Evolutionary conservation across 2,329 filamentous ascomycete species (phyloP), one percentile per base, ranked within the genome.

Genomic region (Sphaceloma murrayae): DNA sequence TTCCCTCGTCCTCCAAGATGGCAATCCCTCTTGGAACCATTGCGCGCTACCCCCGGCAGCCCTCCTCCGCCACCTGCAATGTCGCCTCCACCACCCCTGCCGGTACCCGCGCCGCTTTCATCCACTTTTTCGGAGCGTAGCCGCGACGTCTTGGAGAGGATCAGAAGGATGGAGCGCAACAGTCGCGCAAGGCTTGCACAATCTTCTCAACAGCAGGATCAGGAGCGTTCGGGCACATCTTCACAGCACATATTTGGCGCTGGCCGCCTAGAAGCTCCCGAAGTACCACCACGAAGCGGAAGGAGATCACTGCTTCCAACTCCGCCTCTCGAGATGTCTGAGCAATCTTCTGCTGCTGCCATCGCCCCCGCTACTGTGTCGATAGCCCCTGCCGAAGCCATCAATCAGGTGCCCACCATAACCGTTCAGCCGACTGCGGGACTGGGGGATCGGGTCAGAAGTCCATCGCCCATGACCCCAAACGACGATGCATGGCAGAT

Each of bases 401-500:
- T 11, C 19, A 10, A 14, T 19, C n/a, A 3, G 8, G 30, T 45
- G 9, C 31, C 42, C 2, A 45, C 30, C 13, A 45, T 45, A 3
- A 19, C 30, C 9, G 30, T 45, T 4, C 42, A 45, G 22, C 42
- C 29, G 6, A 32, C 32, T 9, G 21, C 42, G 61, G 86, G 86
- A 3, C 73, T 94, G 11, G 87, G 86, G 26, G 86, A 94, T 62
- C 82, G 87, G 47, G 77, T 85, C 50, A 78, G 86, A 53, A 94
- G 86, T 61, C 66, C 85, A 13, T 45, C 39, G n/a, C 33, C 30
- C 9, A 87, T 81, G 57, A 81, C 82, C 1, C 80, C 82, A 4
- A 66, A 68, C 40, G 65, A 65, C 32, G 73, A 77, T 50, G 70
- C 73, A 36, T 95, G 88, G 88, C 82, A 88, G 48, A 86, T 80